Evolutionary conservation across 306 rosid genomes (phyloP).

Genomic region (Rosa lucieae): DNA sequence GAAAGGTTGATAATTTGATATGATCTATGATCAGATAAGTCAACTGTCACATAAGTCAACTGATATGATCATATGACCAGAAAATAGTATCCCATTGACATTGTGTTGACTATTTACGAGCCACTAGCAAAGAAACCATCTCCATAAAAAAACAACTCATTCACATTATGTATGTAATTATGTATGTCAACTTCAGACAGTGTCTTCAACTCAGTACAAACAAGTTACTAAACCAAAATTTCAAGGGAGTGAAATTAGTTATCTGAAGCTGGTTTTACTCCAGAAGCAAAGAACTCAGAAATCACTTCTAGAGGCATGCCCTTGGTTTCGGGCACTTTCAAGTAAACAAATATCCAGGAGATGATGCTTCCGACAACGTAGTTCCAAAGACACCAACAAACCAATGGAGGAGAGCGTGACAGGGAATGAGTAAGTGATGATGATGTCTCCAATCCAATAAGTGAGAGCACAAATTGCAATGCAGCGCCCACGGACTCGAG

Average conservation of each 20-base stretch:
- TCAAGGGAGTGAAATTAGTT: background rate
- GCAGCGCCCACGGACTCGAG: conserved; percentile 63
- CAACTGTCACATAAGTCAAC: background rate
- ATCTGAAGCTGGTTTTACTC: conserved; percentile 48
- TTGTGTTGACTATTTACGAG: background rate
- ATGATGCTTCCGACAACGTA: conserved; percentile 53
- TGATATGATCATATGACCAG: background rate
- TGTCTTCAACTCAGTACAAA: background rate
- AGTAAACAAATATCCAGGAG: conserved; percentile 62
- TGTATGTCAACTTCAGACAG: background rate
- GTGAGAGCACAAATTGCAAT: conserved; percentile 62
- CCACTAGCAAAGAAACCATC: conserved; percentile 4
- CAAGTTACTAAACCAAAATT: background rate
- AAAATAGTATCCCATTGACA: background rate
- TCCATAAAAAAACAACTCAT: background rate
- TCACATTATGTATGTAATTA: background rate
- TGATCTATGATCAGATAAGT: background rate
- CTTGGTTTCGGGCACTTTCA: conserved; percentile 74
- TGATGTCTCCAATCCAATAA: conserved; percentile 59
- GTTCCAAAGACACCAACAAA: conserved; percentile 46
- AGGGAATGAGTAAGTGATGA: conserved; percentile 52
- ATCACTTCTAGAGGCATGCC: conserved; percentile 86
- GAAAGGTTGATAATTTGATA: background rate
- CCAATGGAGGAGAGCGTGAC: conserved; percentile 52
- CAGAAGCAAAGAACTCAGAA: conserved; percentile 60